These are phyloP conservation scores for Coprinopsis cinerea DNA, from an alignment of 768 basidiomycete genomes.

Conservation along the genomic window DNA sequence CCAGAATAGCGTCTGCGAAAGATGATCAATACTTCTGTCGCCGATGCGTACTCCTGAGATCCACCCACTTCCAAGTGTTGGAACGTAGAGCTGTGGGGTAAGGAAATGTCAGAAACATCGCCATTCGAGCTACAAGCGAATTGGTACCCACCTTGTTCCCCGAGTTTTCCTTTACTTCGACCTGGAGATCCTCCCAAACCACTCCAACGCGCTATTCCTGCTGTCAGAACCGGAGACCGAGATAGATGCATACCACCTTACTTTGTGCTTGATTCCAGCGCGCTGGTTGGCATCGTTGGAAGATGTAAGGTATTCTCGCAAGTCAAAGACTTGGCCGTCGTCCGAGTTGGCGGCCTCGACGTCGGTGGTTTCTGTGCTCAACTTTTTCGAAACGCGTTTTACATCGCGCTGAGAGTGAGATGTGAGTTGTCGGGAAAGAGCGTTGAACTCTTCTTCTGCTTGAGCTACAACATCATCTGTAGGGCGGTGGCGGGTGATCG, in stretches of 20 bases:
- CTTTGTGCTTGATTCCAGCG: constrained; percentile 67
- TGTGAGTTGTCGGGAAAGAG: constrained; percentile 2
- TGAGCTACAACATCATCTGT: constrained; percentile 11
- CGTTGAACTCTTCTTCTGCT: constrained; percentile 23
- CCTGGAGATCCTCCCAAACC: constrained; percentile 65
- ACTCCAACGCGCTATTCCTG: constrained; percentile 57
- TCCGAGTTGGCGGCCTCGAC: constrained; percentile 33
- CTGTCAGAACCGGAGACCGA: neutral
- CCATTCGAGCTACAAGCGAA: neutral
- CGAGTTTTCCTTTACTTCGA: constrained; percentile 50
- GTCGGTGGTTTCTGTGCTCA: constrained; percentile 11
- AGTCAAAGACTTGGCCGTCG: constrained; percentile 42
- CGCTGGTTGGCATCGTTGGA: constrained; percentile 60
- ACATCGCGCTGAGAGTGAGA: neutral
- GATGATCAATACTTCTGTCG: neutral
- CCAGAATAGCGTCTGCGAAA: constrained; percentile 40
- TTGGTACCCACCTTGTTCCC: constrained; percentile 43
- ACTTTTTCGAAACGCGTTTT: constrained; percentile 5
- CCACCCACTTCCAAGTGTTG: constrained; percentile 52
- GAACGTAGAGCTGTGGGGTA: constrained; percentile 43
- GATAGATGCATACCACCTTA: constrained; percentile 10
- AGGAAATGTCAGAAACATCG: neutral
- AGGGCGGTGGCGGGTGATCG: neutral
- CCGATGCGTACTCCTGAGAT: neutral
- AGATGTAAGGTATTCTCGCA: constrained; percentile 61